Evolutionary conservation across 371 early-diverging fungal genomes (phyloP).

Genomic region (Rhizomucor pusillus): DNA sequence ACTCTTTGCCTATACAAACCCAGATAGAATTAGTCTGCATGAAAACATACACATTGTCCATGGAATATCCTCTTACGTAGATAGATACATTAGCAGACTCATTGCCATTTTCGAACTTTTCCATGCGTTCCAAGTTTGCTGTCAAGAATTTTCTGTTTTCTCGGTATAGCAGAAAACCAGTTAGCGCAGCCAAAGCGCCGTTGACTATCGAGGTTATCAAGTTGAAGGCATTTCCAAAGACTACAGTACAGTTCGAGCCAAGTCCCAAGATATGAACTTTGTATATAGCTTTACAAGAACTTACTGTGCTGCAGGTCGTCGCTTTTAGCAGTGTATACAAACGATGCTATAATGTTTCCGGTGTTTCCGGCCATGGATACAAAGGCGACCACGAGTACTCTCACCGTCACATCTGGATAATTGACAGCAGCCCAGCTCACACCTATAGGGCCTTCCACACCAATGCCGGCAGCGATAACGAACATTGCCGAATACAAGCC

Average conservation of each 20-base stretch:
- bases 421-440: constrained; percentile 36
- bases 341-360: constrained; percentile 36
- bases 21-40: too few relatives aligned
- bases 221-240: constrained; percentile 16
- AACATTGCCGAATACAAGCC: constrained; percentile 15
- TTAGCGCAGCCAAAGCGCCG: constrained; percentile 3
- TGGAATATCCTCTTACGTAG: too few relatives aligned
- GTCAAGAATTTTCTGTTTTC: too few relatives aligned
- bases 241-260: constrained; percentile 9
- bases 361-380: constrained; percentile 35
- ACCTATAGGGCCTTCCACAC: constrained; percentile 20
- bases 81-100: too few relatives aligned
- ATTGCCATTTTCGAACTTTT: too few relatives aligned
- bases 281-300: too few relatives aligned
- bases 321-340: constrained; percentile 25
- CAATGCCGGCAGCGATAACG: constrained; percentile 14
- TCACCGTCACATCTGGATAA: constrained; percentile 23
- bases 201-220: constrained; percentile 3
- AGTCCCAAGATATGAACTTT: too few relatives aligned
- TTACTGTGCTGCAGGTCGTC: too few relatives aligned
- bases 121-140: too few relatives aligned
- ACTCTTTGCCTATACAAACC: too few relatives aligned
- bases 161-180: constrained; percentile 2
- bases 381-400: constrained; percentile 34
- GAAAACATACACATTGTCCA: too few relatives aligned